These are phyloP conservation scores for Capsicum pubescens DNA, from an alignment of 257 asterid species.

Conservation along the genomic window DNA sequence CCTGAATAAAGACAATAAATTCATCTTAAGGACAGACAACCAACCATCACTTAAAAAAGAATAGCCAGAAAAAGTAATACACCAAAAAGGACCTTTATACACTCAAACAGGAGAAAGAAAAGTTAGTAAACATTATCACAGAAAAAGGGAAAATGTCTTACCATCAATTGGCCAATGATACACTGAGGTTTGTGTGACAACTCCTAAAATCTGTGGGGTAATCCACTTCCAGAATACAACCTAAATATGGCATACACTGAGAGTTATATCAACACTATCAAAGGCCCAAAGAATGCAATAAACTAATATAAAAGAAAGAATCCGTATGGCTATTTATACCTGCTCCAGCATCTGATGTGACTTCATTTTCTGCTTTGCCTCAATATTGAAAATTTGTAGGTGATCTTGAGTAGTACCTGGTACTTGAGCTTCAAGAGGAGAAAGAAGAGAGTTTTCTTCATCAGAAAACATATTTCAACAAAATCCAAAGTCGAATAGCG, in stretches of 20 bases:
- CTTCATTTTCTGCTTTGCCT: slow-evolving; percentile 90
- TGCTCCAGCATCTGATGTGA: slow-evolving; percentile 99
- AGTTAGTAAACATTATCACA: neutral
- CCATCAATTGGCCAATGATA: slow-evolving; percentile 99
- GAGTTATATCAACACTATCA: neutral
- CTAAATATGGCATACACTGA: slow-evolving; percentile 41
- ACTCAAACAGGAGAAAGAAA: slow-evolving; percentile 21
- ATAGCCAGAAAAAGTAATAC: neutral
- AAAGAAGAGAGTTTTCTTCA: slow-evolving; percentile 32
- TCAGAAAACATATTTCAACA: slow-evolving; percentile 2
- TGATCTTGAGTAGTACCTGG: slow-evolving; percentile 96
- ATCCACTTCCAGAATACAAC: slow-evolving; percentile 99
- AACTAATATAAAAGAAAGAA: slow-evolving; percentile 25
- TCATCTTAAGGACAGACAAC: slow-evolving; percentile 29
- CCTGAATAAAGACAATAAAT: slow-evolving; percentile 51
- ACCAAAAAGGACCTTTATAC: neutral
- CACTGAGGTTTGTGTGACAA: slow-evolving; percentile 89
- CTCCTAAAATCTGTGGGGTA: slow-evolving; percentile 87
- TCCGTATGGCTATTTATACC: slow-evolving; percentile 45
- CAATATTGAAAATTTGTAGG: slow-evolving; percentile 96
- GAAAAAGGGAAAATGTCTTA: slow-evolving; percentile 27
- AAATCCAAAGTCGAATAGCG: neutral
- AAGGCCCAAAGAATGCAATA: slow-evolving; percentile 24
- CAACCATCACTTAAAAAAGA: slow-evolving; percentile 22
- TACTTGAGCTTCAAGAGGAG: slow-evolving; percentile 80